These are phyloP conservation scores for Collybiopsis luxurians DNA, from an alignment of 768 basidiomycete genomes.

Conservation along the genomic window DNA sequence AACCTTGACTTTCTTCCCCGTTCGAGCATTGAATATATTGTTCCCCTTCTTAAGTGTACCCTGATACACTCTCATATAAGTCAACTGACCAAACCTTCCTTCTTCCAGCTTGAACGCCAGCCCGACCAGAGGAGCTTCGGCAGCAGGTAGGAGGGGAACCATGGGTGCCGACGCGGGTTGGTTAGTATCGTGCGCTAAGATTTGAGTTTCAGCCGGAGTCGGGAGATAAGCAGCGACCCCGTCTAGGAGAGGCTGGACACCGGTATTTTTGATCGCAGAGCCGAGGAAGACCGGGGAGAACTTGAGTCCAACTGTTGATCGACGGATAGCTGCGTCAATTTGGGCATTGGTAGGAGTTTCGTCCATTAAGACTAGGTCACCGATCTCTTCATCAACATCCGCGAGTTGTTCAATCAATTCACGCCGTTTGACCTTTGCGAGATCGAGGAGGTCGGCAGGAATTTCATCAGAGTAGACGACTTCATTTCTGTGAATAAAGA, in stretches of 20 bases:
- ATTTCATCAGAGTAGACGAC: slow-evolving; percentile 87
- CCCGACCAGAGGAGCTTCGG: slow-evolving; percentile 84
- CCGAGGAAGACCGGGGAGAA: slow-evolving; percentile 98
- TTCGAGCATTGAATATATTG: slow-evolving; percentile 87
- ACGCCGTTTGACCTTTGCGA: slow-evolving; percentile 80
- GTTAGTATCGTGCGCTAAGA: slow-evolving; percentile 81
- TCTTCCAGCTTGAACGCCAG: slow-evolving; percentile 99
- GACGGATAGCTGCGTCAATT: slow-evolving; percentile 82
- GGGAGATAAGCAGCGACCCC: slow-evolving; percentile 96
- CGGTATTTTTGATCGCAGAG: slow-evolving; percentile 96
- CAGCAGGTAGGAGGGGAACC: slow-evolving; percentile 78
- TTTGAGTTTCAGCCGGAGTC: slow-evolving; percentile 75
- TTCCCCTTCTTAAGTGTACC: slow-evolving; percentile 85
- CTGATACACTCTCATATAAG: slow-evolving; percentile 98
- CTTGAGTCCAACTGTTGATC: slow-evolving; percentile 82
- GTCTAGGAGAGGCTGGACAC: slow-evolving; percentile 89
- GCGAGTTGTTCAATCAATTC: slow-evolving; percentile 95
- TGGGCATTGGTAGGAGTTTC: slow-evolving; percentile 68
- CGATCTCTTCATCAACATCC: slow-evolving; percentile 95
- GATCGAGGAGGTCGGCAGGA: slow-evolving; percentile 66
- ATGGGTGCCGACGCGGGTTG: slow-evolving; percentile 61
- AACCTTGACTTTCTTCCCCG: slow-evolving; percentile 97
- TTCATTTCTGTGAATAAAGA: slow-evolving; percentile 48
- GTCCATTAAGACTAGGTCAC: slow-evolving; percentile 87
- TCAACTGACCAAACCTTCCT: slow-evolving; percentile 94